These are phyloP conservation scores for Erodium chrysanthum DNA, from an alignment of 441 rosid genomes.

Conservation along the genomic window DNA sequence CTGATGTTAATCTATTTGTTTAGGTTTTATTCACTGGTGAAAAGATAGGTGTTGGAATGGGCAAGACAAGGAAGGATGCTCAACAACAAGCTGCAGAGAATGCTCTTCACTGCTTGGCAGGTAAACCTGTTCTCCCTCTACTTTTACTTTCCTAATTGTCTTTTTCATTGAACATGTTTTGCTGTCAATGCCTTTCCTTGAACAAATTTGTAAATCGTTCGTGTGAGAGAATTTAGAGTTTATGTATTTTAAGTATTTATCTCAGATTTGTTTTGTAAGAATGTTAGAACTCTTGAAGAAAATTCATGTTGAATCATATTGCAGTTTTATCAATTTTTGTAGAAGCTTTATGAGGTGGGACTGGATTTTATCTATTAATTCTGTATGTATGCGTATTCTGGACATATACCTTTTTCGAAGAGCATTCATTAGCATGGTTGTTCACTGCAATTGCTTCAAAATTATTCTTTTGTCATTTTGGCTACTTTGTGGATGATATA, in stretches of 20 bases:
- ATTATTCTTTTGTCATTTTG: not conserved
- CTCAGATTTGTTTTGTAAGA: not conserved
- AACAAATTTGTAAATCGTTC: not conserved
- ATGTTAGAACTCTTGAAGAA: not conserved
- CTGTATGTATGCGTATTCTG: not conserved
- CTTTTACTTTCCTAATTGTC: not conserved
- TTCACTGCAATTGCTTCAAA: not conserved
- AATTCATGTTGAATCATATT: not conserved
- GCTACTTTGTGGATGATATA: not conserved
- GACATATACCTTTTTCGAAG: not conserved
- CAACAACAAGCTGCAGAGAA: slow-evolving; percentile 97
- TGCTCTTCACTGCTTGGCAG: slow-evolving; percentile 84
- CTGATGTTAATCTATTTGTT: slow-evolving; percentile 10
- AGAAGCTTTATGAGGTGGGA: not conserved
- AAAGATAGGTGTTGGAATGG: slow-evolving; percentile 96
- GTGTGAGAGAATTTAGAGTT: not conserved
- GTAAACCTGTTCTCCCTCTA: slow-evolving; percentile 25
- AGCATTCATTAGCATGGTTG: not conserved
- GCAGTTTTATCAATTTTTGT: slow-evolving; percentile 11
- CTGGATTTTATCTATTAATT: not conserved
- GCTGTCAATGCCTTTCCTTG: not conserved
- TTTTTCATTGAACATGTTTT: not conserved
- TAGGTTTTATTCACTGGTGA: slow-evolving; percentile 89
- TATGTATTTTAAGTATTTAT: not conserved
- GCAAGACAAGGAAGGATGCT: slow-evolving; percentile 91